Percentiles rank a stretch among this genome's conserved stretches.
These are phyloP conservation scores for Kickxella alabastrina DNA, from an alignment of 192 early-diverging fungal genomes.

Conservation along the genomic window DNA sequence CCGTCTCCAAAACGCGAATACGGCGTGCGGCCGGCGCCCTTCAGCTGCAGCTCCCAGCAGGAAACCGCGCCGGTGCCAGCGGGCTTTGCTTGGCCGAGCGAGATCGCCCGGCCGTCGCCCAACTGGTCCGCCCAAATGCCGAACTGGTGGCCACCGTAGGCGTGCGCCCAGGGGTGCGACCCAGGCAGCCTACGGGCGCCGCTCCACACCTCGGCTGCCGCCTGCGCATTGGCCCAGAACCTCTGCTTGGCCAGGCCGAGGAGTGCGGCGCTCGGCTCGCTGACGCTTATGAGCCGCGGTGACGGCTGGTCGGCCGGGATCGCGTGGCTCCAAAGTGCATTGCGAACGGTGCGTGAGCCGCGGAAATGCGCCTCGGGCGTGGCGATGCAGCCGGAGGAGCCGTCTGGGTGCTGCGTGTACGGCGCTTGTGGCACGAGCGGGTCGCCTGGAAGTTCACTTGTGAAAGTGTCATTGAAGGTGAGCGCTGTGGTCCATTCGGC, in stretches of 20 bases:
- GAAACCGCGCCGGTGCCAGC: not conserved
- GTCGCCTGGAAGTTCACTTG: constrained; percentile 35
- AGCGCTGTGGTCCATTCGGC: not conserved
- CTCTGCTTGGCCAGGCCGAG: constrained; percentile 5
- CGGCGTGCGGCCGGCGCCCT: constrained; percentile 81
- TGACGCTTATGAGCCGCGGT: constrained; percentile 25
- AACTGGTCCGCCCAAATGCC: constrained; percentile 68
- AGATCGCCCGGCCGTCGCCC: constrained; percentile 84
- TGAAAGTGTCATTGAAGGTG: constrained; percentile 12
- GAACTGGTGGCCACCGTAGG: constrained; percentile 73
- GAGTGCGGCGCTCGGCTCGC: constrained; percentile 13
- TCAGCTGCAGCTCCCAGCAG: constrained; percentile 77
- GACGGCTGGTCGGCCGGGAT: constrained; percentile 9
- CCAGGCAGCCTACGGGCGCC: constrained; percentile 44
- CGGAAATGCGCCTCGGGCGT: constrained; percentile 10
- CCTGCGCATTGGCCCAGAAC: constrained; percentile 11
- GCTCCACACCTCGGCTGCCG: constrained; percentile 38
- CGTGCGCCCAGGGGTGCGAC: constrained; percentile 62
- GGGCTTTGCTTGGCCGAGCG: constrained; percentile 58
- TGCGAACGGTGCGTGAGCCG: constrained; percentile 15
- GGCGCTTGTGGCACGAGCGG: constrained; percentile 1
- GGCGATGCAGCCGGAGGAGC: not conserved
- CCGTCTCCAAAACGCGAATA: constrained; percentile 87
- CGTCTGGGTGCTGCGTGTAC: not conserved
- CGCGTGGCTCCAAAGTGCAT: constrained; percentile 39